phyloP scores from a whole-genome alignment of 495 filamentous ascomycete genomes.

The Talaromyces thailandensis region DNA sequence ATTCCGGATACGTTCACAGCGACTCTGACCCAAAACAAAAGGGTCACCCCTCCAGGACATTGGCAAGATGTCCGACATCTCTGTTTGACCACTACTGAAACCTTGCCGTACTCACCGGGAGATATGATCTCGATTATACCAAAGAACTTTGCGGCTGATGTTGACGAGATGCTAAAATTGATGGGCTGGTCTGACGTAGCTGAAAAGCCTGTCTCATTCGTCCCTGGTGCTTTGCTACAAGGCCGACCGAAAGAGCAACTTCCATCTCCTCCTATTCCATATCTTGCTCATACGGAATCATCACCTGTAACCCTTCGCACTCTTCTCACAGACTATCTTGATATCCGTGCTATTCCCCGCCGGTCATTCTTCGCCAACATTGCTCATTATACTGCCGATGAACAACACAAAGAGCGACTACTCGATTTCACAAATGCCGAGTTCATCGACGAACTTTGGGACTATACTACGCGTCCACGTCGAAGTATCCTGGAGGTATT shows the following conservation, averaged over 20 bases:
- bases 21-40: conserved; percentile 46
- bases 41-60: conserved; percentile 65
- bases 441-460: conserved; percentile 82
- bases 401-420: conserved; percentile 70
- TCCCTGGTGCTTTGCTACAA: conserved; percentile 18
- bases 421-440: conserved; percentile 69
- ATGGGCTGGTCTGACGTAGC: conserved; percentile 70
- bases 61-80: conserved; percentile 92
- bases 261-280: conserved; percentile 32
- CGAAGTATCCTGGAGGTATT: conserved; percentile 87
- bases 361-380: conserved; percentile 75
- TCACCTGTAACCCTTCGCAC: conserved; percentile 58
- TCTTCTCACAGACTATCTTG: conserved; percentile 72
- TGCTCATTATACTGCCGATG: conserved; percentile 61
- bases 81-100: conserved; percentile 40
- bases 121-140: conserved; percentile 73
- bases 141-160: conserved; percentile 76
- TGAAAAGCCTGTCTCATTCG: conserved; percentile 49
- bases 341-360: conserved; percentile 80
- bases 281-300: conserved; percentile 19
- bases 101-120: conserved; percentile 51
- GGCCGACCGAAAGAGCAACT: conserved; percentile 11
- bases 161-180: conserved; percentile 59
- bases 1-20: conserved; percentile 40
- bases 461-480: conserved; percentile 88